Conservation (phyloP, 176 grass and related monocot species). For the Elymus sibiricus region DNA sequence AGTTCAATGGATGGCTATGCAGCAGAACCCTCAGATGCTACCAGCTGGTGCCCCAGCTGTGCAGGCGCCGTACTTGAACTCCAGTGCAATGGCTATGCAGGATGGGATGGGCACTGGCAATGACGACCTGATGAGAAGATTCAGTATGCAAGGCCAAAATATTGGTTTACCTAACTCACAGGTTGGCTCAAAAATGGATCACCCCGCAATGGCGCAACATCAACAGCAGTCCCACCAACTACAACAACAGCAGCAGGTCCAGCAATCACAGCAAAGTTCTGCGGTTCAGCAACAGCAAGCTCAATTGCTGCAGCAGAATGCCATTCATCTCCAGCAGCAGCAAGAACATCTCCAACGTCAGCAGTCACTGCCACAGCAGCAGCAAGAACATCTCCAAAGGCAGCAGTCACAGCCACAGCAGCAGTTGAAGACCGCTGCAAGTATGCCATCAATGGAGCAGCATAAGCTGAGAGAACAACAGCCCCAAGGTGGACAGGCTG, state of each 20-base stretch:
- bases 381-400: conserved; percentile 52
- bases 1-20: conserved; percentile 99
- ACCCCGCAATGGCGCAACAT: conserved; percentile 40
- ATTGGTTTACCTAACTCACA: conserved; percentile 61
- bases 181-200: conserved; percentile 51
- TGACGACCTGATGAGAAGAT: conserved; percentile 56
- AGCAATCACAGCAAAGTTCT: conserved; percentile 53
- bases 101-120: conserved; percentile 38
- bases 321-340: conserved; percentile 54
- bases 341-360: conserved; percentile 60
- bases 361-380: conserved; percentile 37
- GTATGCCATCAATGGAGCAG: conserved; percentile 47
- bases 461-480: conserved; percentile 52
- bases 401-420: conserved; percentile 54
- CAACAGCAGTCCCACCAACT: conserved; percentile 47
- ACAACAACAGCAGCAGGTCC: conserved; percentile 55
- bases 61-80: conserved; percentile 44
- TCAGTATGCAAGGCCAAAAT: conserved; percentile 65
- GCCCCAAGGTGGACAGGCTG: conserved; percentile 40
- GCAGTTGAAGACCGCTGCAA: conserved; percentile 42
- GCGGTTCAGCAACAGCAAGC: conserved; percentile 54
- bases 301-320: conserved; percentile 50
- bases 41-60: conserved; percentile 36
- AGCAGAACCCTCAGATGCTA: conserved; percentile 82
- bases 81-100: conserved; percentile 43